Base-by-base conservation (phyloP, 108 stramenopile genomes). In the Hondaea fermentalgiana region DNA sequence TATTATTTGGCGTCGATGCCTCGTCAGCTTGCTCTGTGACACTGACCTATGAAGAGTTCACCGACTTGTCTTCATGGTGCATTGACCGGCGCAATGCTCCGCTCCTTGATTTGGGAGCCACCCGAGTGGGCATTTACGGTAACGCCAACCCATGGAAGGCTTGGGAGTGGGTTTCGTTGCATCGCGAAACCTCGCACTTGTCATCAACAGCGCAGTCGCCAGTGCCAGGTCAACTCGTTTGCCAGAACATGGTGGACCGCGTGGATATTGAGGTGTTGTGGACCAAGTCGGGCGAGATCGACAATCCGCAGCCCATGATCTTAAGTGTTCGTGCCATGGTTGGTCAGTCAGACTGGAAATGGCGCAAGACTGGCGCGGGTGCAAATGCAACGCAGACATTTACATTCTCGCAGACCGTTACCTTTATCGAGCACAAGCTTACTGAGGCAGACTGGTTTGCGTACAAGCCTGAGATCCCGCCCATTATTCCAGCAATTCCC, bases 241-340 rank as follows among this genome's bases (percentile, higher is more conserved):
- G 76, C 51, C n/a, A 47, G 45, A 83, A 83, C 76, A 83, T 83
- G 76, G 51, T 83, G 17, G 76, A 83, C 51, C 76, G 76, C 76
- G 49, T 83, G 23, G 51, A 53, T 23, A 2, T 83, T 23, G 76
- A 83, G 51, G 28, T 83, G 23, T 45, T 83, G 16, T 83, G 76
- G 76, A 83, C 76, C 12, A 53, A 83, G 8, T 83, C 76, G 12
- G 76, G 76, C n/a, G 76, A 83, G 25, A 23, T 83, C 6, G 45
- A 17, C 45, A 83, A 83, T 45, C 76, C 76, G 8, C 76, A 83
- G 51, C 76, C 76, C n/a, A 83, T 83, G 76, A 83, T 83, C 51
- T 23, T 83, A 17, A 53, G 23, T 6, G 76, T 28, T 6, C 76
- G 76, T 23, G 76, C 76, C 16, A 25, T 21, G 19, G 45, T 83